phyloP scores from a whole-genome alignment of 2,329 filamentous ascomycete genomes.

The Colletotrichum sp. region DNA sequence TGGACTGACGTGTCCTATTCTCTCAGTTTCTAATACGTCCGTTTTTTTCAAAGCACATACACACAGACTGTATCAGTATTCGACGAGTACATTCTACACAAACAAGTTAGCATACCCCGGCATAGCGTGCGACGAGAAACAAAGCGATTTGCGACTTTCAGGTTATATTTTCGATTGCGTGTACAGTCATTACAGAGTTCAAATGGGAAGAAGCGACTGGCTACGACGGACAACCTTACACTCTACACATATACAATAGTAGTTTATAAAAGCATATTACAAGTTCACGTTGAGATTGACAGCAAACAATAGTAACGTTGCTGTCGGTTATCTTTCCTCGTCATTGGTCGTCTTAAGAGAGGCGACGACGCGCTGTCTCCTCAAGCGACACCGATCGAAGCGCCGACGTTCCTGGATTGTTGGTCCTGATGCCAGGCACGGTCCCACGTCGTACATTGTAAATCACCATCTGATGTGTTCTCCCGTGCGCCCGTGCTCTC shows the following conservation, averaged over 20 bases:
- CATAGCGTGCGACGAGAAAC: conserved; percentile 9
- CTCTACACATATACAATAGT: not conserved
- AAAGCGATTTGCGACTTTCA: not conserved
- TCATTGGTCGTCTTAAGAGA: not conserved
- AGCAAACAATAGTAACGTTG: not conserved
- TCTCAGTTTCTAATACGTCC: not conserved
- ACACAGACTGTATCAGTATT: conserved; percentile 3
- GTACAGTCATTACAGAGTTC: conserved; percentile 8
- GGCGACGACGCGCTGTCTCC: not conserved
- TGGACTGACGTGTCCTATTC: conserved; percentile 43
- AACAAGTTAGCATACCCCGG: not conserved
- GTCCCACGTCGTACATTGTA: not conserved
- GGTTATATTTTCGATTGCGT: not conserved
- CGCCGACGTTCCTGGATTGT: not conserved
- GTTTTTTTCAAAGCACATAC: not conserved
- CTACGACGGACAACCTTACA: not conserved
- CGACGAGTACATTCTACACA: not conserved
- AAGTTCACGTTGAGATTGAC: not conserved
- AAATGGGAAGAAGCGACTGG: not conserved
- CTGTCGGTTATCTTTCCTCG: not conserved
- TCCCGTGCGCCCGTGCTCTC: not conserved
- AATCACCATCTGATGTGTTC: conserved; percentile 6
- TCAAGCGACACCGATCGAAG: not conserved
- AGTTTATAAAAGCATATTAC: not conserved
- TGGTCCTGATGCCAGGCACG: not conserved